Base-by-base conservation (phyloP, 2,329 filamentous ascomycete genomes). In the Ustilaginoidea virens region DNA sequence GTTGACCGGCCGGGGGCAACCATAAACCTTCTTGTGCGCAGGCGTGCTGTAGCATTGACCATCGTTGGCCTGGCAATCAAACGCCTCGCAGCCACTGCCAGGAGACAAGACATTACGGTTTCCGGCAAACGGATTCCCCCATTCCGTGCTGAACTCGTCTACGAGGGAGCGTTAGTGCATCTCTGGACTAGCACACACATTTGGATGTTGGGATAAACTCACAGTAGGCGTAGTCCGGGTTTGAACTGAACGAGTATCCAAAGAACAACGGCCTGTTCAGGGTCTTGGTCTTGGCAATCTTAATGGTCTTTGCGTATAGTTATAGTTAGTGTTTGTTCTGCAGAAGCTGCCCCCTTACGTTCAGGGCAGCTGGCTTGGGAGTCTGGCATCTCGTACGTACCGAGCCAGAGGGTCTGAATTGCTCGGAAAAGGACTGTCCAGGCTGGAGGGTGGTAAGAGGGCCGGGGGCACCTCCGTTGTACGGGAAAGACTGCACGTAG, bases 141-240 rank as follows among this genome's bases (percentile, higher is more conserved):
- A 56, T 38, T 55, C 33, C 18, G 51, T 47, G 54, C 46, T 58
- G 12, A 55, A 30, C 36, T 57, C 53, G 27, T 58, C 53, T 56
- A 17, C 2, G 27, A 3, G 23, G n/a, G 4, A 25, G 17, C 5
- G 23, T 20, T 8, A 26, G 23, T 5, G 9, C 13, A 20, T 7
- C 7, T 17, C 10, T 17, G 9, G 10, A 10, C 12, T 12, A 29
- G 12, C n/a, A 12, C 4, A 7, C 7, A 5, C n/a, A 10, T 7
- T 12, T 9, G 8, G 22, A 13, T 13, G 4, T 9, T n/a, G 22
- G 14, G 5, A 13, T 10, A 16, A 18, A 44, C 52, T 44, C 35
- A 56, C 52, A 60, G 44, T 57, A 59, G 29, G 48, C 50, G 21
- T 51, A 48, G 42, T 55, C 36, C 5, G 51, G 49, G 37, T 45